A percentile compares a stretch with the other conserved stretches of the same genome.
These are phyloP conservation scores for Mycena leptocephala DNA, from an alignment of 768 basidiomycete genomes.

Conservation along the genomic window DNA sequence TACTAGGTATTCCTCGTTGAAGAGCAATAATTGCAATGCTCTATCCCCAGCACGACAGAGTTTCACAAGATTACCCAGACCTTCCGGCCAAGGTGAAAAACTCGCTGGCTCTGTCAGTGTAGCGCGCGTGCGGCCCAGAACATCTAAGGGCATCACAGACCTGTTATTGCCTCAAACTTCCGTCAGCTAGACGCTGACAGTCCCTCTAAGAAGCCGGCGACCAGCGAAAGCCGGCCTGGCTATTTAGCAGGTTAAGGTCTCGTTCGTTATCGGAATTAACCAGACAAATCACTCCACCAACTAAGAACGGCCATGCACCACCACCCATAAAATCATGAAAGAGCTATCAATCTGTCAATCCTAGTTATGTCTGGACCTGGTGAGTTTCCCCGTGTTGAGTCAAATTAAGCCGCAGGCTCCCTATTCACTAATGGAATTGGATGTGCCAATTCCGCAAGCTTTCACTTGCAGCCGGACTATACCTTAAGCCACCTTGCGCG, in stretches of 20 bases:
- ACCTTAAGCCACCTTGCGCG: too few species aligned
- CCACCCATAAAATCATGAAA: slow-evolving; percentile 90
- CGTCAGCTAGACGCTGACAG: slow-evolving; percentile 85
- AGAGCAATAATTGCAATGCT: slow-evolving; percentile 95
- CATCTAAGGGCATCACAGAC: slow-evolving; percentile 94
- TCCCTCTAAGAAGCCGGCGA: slow-evolving; percentile 89
- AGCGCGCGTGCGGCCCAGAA: slow-evolving; percentile 75
- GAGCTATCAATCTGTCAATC: slow-evolving; percentile 89
- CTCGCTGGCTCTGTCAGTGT: slow-evolving; percentile 94
- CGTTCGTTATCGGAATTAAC: slow-evolving; percentile 97
- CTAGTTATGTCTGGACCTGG: slow-evolving; percentile 86
- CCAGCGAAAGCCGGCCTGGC: slow-evolving; percentile 84
- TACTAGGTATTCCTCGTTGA: slow-evolving; percentile 94
- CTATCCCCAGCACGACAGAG: slow-evolving; percentile 89
- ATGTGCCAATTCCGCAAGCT: too few species aligned
- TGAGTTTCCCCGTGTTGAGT: slow-evolving; percentile 89
- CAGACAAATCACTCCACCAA: slow-evolving; percentile 97
- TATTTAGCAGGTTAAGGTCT: slow-evolving; percentile 96
- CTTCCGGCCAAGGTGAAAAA: slow-evolving; percentile 84
- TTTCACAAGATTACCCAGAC: slow-evolving; percentile 75
- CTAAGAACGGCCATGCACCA: slow-evolving; percentile 94
- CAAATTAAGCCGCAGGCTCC: slow-evolving; percentile 91
- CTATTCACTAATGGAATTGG: too few species aligned
- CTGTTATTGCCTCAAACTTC: slow-evolving; percentile 94
- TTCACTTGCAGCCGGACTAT: too few species aligned